Conservation (phyloP, 106 monocot genomes). For the Alisma plantagoaquatica region DNA sequence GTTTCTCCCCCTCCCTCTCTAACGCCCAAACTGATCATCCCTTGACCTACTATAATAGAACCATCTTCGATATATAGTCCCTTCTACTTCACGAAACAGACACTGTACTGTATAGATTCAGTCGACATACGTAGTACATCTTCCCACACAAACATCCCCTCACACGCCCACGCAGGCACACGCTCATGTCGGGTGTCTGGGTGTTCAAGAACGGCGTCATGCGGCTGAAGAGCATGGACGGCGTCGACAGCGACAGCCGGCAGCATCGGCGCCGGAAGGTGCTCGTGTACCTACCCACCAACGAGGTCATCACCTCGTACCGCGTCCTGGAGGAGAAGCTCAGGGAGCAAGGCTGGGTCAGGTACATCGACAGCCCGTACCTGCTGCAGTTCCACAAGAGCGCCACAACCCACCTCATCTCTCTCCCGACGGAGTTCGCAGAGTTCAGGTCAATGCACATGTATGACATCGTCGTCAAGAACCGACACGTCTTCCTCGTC, state of each 20-base stretch:
- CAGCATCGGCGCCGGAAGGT: constrained; percentile 13
- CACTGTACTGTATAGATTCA: too few species aligned
- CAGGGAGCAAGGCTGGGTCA: constrained; percentile 17
- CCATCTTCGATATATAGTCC: too few species aligned
- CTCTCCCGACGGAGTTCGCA: constrained; percentile 15
- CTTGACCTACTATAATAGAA: too few species aligned
- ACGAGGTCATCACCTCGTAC: constrained; percentile 21
- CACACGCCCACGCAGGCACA: too few species aligned
- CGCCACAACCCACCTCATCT: constrained; percentile 18
- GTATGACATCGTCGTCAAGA: constrained; percentile 31
- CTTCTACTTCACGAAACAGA: too few species aligned
- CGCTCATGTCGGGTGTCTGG: constrained; percentile 13
- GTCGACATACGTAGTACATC: too few species aligned
- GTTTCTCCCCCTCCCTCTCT: too few species aligned
- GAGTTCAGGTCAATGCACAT: constrained; percentile 20
- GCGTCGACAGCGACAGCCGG: too few species aligned
- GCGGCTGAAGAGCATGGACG: too few species aligned
- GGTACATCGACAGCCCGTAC: constrained; percentile 15
- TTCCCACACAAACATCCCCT: too few species aligned
- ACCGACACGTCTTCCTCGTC: constrained; percentile 12
- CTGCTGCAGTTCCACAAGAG: constrained; percentile 23
- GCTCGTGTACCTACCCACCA: constrained; percentile 12
- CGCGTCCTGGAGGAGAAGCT: constrained; percentile 18
- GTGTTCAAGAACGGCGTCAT: constrained; percentile 19
- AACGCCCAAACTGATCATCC: too few species aligned